Conservation (phyloP, 2,329 filamentous ascomycete species). For the Fusarium sp. region DNA sequence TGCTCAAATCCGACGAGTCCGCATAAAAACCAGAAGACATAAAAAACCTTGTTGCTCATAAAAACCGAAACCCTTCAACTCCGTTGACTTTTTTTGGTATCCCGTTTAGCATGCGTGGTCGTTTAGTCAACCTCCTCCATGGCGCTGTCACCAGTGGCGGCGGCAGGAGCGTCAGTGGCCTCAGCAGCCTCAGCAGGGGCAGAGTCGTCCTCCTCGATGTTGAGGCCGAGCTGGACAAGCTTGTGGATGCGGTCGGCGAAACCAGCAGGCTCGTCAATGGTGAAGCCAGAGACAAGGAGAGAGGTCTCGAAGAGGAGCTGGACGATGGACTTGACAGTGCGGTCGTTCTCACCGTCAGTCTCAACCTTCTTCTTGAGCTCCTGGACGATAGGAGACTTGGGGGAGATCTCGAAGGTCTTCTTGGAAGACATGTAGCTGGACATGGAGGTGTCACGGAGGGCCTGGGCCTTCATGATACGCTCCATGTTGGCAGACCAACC, state of each 20-base stretch:
- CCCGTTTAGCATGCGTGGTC: slow-evolving; percentile 50
- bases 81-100: slow-evolving; percentile 59
- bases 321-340: slow-evolving; percentile 98
- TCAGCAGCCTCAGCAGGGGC: slow-evolving; percentile 70
- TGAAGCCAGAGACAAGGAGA: slow-evolving; percentile 98
- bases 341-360: slow-evolving; percentile 96
- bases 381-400: slow-evolving; percentile 96
- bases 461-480: slow-evolving; percentile 99
- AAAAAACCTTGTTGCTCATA: slow-evolving; percentile 52
- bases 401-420: slow-evolving; percentile 99
- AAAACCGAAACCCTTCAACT: slow-evolving; percentile 57
- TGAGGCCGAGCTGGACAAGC: slow-evolving; percentile 96
- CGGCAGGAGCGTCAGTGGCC: slow-evolving; percentile 69
- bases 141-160: slow-evolving; percentile 83
- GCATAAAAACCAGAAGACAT: slow-evolving; percentile 52
- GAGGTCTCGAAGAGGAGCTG: slow-evolving; percentile 99
- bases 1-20: slow-evolving; percentile 45
- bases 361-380: slow-evolving; percentile 99
- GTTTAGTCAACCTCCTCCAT: slow-evolving; percentile 99
- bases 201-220: slow-evolving; percentile 93
- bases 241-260: slow-evolving; percentile 99
- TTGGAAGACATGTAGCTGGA: slow-evolving; percentile 99
- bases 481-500: slow-evolving; percentile 99
- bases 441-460: slow-evolving; percentile 99
- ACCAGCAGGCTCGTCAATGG: slow-evolving; percentile 97